A percentile compares a stretch with the other conserved stretches of the same genome.
phyloP scores from a whole-genome alignment of 2,329 filamentous ascomycete species.

The Botrytis byssoidea region DNA sequence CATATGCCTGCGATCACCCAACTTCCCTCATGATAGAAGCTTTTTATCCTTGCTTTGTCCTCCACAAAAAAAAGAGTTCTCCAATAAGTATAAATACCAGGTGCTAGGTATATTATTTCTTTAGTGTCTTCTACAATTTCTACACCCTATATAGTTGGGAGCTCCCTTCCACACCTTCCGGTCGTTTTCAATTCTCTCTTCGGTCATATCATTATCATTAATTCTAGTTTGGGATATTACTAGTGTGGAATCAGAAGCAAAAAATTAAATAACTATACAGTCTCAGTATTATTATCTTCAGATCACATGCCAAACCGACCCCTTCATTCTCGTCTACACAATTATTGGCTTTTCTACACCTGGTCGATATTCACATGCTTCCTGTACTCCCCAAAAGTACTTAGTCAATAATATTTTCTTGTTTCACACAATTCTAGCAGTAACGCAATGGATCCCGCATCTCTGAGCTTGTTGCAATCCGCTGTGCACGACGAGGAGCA shows the following conservation, averaged over 20 bases:
- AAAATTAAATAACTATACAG: not conserved
- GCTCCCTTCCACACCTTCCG: not conserved
- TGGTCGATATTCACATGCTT: conserved; percentile 8
- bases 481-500: conserved; percentile 5
- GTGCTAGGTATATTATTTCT: not conserved
- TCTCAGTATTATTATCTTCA: not conserved
- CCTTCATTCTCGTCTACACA: conserved; percentile 12
- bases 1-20: not conserved
- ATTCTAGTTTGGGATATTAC: not conserved
- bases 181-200: not conserved
- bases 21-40: not conserved
- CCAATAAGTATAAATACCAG: not conserved
- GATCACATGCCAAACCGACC: conserved; percentile 4
- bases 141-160: conserved; percentile 4
- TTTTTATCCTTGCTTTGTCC: conserved; percentile 6
- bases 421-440: not conserved
- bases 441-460: conserved; percentile 7
- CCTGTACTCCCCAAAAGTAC: not conserved
- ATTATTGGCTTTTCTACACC: not conserved
- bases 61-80: conserved; percentile 7
- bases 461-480: conserved; percentile 21
- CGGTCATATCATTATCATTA: not conserved
- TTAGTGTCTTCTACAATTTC: conserved; percentile 8
- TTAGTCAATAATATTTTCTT: not conserved
- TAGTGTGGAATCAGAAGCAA: not conserved